phyloP scores from a whole-genome alignment of 495 filamentous ascomycete species.

The Penicillium verhagenii region DNA sequence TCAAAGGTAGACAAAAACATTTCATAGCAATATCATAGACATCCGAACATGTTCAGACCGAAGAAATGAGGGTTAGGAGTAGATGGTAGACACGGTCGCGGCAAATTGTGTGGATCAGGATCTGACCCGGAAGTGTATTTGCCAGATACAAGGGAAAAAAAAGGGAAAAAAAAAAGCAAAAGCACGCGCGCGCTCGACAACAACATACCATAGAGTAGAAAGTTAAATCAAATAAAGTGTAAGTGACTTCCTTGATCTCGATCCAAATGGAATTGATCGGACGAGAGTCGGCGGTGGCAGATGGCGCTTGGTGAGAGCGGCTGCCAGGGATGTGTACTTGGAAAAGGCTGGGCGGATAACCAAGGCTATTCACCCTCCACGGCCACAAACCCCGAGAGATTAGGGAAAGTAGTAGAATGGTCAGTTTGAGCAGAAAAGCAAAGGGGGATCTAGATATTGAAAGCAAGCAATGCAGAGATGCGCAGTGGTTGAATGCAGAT shows the following conservation, averaged over 20 bases:
- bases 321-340: constrained; percentile 44
- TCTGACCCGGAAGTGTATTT: constrained; percentile 24
- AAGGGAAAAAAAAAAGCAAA: constrained; percentile 4
- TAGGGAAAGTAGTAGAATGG: constrained; percentile 1
- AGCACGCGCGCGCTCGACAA: constrained; percentile 13
- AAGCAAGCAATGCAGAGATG: not conserved
- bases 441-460: not conserved
- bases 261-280: not conserved
- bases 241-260: not conserved
- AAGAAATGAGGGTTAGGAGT: not conserved
- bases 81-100: constrained; percentile 31
- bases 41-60: not conserved
- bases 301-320: constrained; percentile 20
- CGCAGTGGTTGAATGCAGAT: not conserved
- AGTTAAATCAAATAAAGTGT: not conserved
- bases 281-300: constrained; percentile 8
- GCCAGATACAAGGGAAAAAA: constrained; percentile 10
- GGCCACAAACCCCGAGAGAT: constrained; percentile 11
- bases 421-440: constrained; percentile 3
- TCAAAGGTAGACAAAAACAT: not conserved
- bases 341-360: constrained; percentile 20
- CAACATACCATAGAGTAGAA: constrained; percentile 19
- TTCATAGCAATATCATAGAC: not conserved
- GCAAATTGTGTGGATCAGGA: constrained; percentile 33
- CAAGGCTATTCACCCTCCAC: not conserved